Conservation (phyloP, 441 rosid genomes). For the Lepidium campestre region DNA sequence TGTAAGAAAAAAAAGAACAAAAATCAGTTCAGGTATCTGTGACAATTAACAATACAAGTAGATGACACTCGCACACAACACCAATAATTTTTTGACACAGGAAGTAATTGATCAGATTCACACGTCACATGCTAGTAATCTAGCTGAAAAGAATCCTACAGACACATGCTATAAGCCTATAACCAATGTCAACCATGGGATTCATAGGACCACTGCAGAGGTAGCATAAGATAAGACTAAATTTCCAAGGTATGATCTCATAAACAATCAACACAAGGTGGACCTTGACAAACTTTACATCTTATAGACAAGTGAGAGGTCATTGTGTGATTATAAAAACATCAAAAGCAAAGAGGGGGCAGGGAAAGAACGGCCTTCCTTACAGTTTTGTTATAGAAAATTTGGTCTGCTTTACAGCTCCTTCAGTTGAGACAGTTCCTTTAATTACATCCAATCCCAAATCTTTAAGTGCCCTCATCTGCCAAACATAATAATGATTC, state of each 20-base stretch:
- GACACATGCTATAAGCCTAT: neutral
- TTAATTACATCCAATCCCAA: slow-evolving; percentile 83
- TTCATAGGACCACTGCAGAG: neutral
- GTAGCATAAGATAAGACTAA: neutral
- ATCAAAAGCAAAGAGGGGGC: neutral
- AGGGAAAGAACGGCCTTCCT: slow-evolving; percentile 27
- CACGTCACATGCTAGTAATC: neutral
- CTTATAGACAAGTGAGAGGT: slow-evolving; percentile 6
- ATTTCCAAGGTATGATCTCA: neutral
- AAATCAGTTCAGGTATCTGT: neutral
- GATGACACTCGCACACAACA: slow-evolving; percentile 1
- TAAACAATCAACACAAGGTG: slow-evolving; percentile 2
- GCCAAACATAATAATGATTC: slow-evolving; percentile 11
- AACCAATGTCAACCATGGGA: neutral
- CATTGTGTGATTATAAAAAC: neutral
- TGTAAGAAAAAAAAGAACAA: slow-evolving; percentile 20
- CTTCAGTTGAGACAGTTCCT: slow-evolving; percentile 78
- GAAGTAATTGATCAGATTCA: neutral
- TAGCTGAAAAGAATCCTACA: neutral
- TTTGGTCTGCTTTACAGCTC: slow-evolving; percentile 70
- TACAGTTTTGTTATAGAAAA: slow-evolving; percentile 68
- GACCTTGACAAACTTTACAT: neutral
- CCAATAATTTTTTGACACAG: neutral
- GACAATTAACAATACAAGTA: neutral
- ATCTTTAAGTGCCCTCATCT: slow-evolving; percentile 85